Conservation (phyloP, 1,284 basidiomycete genomes). For the Thelephora terrestris region DNA sequence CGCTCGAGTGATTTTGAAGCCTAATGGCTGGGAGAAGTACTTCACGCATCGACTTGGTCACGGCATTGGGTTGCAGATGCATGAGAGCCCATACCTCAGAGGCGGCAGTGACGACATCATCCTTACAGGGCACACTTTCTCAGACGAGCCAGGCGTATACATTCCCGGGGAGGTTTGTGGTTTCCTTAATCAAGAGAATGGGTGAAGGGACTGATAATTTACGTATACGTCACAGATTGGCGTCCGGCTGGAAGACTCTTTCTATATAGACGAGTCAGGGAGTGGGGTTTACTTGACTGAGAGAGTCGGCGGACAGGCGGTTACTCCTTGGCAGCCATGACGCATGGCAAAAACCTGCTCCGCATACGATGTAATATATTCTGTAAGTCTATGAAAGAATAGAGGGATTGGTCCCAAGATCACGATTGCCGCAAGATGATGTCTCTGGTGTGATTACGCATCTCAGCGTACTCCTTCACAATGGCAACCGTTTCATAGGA, state of each 20-base stretch:
- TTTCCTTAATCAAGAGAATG: not conserved
- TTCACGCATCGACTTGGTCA: conserved; percentile 81
- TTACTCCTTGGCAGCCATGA: conserved; percentile 41
- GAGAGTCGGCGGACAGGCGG: conserved; percentile 49
- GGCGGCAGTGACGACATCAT: conserved; percentile 56
- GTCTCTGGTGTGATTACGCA: too few species aligned
- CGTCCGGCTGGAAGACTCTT: conserved; percentile 75
- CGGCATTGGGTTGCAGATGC: conserved; percentile 75
- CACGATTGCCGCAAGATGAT: too few species aligned
- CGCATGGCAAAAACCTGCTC: not conserved
- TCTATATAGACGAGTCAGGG: conserved; percentile 53
- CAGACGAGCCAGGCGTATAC: conserved; percentile 79
- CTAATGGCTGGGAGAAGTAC: conserved; percentile 40
- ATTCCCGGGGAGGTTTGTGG: conserved; percentile 55
- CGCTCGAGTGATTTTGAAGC: conserved; percentile 47
- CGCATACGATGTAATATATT: too few species aligned
- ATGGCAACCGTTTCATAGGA: too few species aligned
- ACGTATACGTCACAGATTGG: conserved; percentile 38
- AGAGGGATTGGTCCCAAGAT: too few species aligned
- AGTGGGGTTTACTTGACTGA: conserved; percentile 47
- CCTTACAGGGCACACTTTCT: conserved; percentile 62
- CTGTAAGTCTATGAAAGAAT: too few species aligned
- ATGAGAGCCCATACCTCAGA: conserved; percentile 73
- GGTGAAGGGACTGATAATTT: conserved; percentile 3
- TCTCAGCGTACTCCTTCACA: too few species aligned